Evolutionary conservation across 2,329 filamentous ascomycete species (phyloP), one percentile per base, ranked within the genome.

Genomic region (Acrodontium crateriforme): DNA sequence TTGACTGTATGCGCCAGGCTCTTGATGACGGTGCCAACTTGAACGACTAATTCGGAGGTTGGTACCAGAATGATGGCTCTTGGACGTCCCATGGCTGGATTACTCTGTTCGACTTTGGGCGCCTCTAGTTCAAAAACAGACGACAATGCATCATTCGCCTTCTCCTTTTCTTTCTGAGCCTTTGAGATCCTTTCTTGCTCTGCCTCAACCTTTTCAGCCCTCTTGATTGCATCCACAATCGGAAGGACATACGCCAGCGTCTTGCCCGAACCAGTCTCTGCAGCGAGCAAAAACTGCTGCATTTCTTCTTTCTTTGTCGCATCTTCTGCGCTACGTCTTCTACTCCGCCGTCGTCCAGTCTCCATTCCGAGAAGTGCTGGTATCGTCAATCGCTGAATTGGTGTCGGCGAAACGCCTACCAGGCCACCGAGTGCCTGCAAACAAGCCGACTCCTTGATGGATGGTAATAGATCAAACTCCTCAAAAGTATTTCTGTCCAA

Each of bases 201-300:
- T 41, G 74, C 70, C 11, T 67, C 67, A 17, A 63, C 62, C 2
- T 69, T 63, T 30, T 71, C 65, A 10, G 72, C 74, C 18, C 71
- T 61, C 58, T 98, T 98, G 44, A 98, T 56, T 6, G 81, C 79
- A 55, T 98, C 74, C 28, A 98, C 64, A 10, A 77, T 68, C 0
- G 89, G 91, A 4, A 94, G 57, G 4, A 95, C 62, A 49, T 98
- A 98, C 6, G 89, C 83, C 36, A 98, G 62, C 1, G 89, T 98
- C 62, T 98, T 98, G 35, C 89, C 89, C 1, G 89, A 95, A 9
- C 89, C 89, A 0, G 89, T 98, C 62, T 98, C 89, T 8, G 89
- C 89, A 3, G 89, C 89, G 27, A 98, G 65, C 9, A 98, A 65
- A 48, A 82, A 94, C 28, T 74, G 65, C 29, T 73, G 60, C 46